phyloP scores from a whole-genome alignment of 164 flowering plant species.

The Aristolochia californica region DNA sequence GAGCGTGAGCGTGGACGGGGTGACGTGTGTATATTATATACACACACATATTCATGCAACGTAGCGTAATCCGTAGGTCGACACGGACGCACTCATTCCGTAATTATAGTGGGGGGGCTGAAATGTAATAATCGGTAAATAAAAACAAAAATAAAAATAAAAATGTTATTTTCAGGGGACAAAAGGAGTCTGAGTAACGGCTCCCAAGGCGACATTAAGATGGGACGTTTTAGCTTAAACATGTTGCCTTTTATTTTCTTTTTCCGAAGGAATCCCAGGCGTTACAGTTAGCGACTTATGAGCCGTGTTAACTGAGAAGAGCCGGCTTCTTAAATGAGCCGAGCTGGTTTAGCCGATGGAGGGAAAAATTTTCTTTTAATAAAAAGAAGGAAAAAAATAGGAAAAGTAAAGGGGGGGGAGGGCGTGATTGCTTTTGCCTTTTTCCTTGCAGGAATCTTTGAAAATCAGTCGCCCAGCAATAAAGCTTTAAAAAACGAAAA shows the following conservation, averaged over 20 bases:
- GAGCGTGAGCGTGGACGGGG: background rate
- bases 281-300: background rate
- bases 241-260: background rate
- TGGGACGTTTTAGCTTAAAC: conserved; percentile 6
- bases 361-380: background rate
- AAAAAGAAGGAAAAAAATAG: background rate
- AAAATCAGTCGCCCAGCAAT: conserved; percentile 9
- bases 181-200: conserved; percentile 3
- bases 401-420: background rate
- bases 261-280: background rate
- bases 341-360: background rate
- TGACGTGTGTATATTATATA: background rate
- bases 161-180: background rate
- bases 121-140: background rate
- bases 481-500: background rate
- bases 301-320: no score
- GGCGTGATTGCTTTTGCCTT: conserved; percentile 17
- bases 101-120: conserved; percentile 4
- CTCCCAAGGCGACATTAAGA: conserved; percentile 14
- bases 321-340: background rate
- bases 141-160: background rate
- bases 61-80: background rate
- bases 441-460: conserved; percentile 18
- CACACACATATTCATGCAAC: conserved; percentile 4
- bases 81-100: conserved; percentile 14